Conservation (phyloP, 768 basidiomycete genomes). For the Trichaptum fuscoviolaceum region DNA sequence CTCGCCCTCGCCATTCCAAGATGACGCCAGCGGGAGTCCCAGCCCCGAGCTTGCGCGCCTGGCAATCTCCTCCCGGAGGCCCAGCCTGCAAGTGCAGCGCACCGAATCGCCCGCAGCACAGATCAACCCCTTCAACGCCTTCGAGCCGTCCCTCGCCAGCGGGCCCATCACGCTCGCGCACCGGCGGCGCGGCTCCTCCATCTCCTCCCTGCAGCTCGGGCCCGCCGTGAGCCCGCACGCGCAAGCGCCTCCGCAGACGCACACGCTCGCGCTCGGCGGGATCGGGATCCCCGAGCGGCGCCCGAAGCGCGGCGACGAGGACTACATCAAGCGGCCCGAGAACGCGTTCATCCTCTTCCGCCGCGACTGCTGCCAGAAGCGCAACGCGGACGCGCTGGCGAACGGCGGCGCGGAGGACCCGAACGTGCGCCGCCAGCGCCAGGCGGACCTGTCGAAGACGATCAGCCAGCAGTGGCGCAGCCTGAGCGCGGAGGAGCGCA, state of each 20-base stretch:
- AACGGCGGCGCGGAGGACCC: constrained; percentile 12
- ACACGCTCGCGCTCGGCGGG: constrained; percentile 16
- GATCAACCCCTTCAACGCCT: constrained; percentile 27
- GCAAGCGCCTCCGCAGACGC: neutral
- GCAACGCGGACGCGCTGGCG: constrained; percentile 43
- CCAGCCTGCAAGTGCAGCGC: constrained; percentile 25
- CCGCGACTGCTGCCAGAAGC: constrained; percentile 70
- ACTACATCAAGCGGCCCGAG: constrained; percentile 80
- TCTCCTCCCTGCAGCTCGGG: constrained; percentile 19
- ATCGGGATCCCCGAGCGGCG: constrained; percentile 30
- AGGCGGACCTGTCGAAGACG: constrained; percentile 75
- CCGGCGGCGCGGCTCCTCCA: constrained; percentile 12
- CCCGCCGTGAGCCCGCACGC: neutral
- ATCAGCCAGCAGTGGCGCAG: constrained; percentile 80
- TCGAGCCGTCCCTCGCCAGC: constrained; percentile 35
- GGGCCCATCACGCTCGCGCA: constrained; percentile 31
- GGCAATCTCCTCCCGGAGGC: constrained; percentile 38
- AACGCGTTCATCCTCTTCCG: constrained; percentile 85
- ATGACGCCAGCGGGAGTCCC: neutral
- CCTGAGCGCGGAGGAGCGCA: constrained; percentile 57
- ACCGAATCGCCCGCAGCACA: constrained; percentile 38
- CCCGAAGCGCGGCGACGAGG: constrained; percentile 67
- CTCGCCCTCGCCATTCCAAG: constrained; percentile 66
- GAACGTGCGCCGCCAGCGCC: constrained; percentile 45
- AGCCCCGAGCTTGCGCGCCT: constrained; percentile 48